Conservation (phyloP, 345 rosid species). For the Brassica incana region DNA sequence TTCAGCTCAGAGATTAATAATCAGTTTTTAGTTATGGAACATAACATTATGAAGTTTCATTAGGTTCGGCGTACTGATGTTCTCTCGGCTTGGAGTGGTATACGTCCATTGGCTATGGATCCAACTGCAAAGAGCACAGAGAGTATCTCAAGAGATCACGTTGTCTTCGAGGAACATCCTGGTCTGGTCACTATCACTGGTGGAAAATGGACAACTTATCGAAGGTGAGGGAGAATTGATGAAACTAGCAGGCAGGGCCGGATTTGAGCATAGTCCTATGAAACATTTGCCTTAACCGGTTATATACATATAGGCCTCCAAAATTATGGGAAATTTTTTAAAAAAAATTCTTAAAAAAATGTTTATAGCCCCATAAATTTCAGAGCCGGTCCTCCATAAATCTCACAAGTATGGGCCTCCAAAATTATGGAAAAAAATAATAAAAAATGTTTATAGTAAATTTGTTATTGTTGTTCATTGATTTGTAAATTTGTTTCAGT, state of each 20-base stretch:
- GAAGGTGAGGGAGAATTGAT: constrained; percentile 56
- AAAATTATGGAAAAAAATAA: too few species aligned
- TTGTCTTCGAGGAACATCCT: constrained; percentile 79
- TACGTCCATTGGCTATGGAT: constrained; percentile 89
- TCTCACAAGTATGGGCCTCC: too few species aligned
- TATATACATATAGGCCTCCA: too few species aligned
- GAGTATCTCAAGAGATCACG: constrained; percentile 96
- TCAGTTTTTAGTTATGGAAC: neutral
- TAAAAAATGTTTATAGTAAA: neutral
- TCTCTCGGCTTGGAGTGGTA: constrained; percentile 99
- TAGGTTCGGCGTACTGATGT: constrained; percentile 93
- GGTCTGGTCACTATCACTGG: constrained; percentile 98
- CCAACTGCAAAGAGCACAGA: constrained; percentile 93
- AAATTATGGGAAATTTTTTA: too few species aligned
- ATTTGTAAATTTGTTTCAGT: constrained; percentile 51
- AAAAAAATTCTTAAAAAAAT: too few species aligned
- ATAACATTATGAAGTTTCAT: constrained; percentile 4
- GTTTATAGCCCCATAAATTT: too few species aligned
- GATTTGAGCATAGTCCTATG: too few species aligned
- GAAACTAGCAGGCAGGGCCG: too few species aligned
- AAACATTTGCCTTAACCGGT: too few species aligned
- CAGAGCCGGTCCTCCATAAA: too few species aligned
- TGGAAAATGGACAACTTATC: constrained; percentile 97
- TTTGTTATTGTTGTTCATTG: neutral
- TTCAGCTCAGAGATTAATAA: neutral